A percentile compares a stretch with the other conserved stretches of the same genome.
These are phyloP conservation scores for Crithidia mellificae DNA, from an alignment of 208 protist genomes.

Conservation along the genomic window DNA sequence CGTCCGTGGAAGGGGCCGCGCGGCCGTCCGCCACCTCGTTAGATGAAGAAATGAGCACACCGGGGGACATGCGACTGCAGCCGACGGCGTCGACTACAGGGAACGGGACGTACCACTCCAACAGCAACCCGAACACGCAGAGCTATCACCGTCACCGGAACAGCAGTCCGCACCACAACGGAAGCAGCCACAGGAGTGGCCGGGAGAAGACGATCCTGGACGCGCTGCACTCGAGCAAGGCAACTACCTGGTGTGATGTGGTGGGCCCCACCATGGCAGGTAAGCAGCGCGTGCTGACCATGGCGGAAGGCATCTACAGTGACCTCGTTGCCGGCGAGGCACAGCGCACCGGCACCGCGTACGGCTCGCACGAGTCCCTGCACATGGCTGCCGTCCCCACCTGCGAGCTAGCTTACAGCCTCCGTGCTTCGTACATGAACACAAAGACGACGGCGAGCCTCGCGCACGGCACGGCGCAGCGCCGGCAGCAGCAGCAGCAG, in stretches of 20 bases:
- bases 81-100: too few species aligned
- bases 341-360: not conserved
- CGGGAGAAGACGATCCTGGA: not conserved
- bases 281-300: constrained; percentile 39
- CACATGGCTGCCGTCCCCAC: constrained; percentile 30
- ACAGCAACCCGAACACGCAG: not conserved
- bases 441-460: too few species aligned
- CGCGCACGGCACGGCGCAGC: too few species aligned
- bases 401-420: constrained; percentile 51
- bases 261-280: constrained; percentile 41
- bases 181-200: not conserved
- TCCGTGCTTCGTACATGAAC: constrained; percentile 43
- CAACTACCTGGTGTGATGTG: constrained; percentile 26
- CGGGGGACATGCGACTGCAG: too few species aligned
- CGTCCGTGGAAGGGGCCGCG: not conserved
- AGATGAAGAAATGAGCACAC: constrained; percentile 11
- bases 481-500: too few species aligned
- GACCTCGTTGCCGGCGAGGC: constrained; percentile 21
- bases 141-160: not conserved
- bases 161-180: not conserved
- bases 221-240: not conserved
- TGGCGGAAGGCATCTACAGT: constrained; percentile 42
- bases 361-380: not conserved
- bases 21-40: not conserved
- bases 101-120: too few species aligned